phyloP scores from a whole-genome alignment of 2,329 filamentous ascomycete genomes.

The Xylaria hypoxylon region DNA sequence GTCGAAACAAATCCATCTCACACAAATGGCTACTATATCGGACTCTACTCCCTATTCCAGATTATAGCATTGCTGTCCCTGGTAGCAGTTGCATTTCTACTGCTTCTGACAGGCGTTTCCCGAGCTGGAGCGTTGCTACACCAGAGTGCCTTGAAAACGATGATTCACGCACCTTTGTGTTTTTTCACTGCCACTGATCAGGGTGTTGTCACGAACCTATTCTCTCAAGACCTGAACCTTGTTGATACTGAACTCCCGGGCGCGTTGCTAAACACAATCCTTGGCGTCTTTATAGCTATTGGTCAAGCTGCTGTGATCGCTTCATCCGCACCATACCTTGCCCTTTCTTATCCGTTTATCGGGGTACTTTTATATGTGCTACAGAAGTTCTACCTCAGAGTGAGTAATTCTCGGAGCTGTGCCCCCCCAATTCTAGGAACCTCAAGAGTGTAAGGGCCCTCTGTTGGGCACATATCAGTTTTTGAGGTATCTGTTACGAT shows the following conservation, averaged over 20 bases:
- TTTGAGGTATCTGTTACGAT: too few relatives aligned
- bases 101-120: too few relatives aligned
- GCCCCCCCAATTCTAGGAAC: too few relatives aligned
- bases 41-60: constrained; percentile 37
- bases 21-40: constrained; percentile 43
- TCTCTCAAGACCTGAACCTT: constrained; percentile 60
- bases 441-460: too few relatives aligned
- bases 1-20: constrained; percentile 31
- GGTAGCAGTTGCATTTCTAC: too few relatives aligned
- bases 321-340: constrained; percentile 52
- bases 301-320: constrained; percentile 59
- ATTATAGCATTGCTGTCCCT: too few relatives aligned
- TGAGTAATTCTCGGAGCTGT: too few relatives aligned
- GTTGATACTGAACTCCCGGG: constrained; percentile 56
- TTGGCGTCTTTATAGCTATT: constrained; percentile 3
- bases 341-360: constrained; percentile 58
- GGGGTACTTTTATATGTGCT: constrained; percentile 56
- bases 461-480: too few relatives aligned
- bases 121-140: constrained; percentile 39
- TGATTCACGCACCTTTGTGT: constrained; percentile 55
- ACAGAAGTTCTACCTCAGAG: constrained; percentile 57
- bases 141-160: constrained; percentile 45
- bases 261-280: constrained; percentile 48
- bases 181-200: constrained; percentile 56
- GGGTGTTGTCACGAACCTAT: constrained; percentile 58